Conservation (phyloP, 306 rosid genomes). For the Hippophae gyantsensis region DNA sequence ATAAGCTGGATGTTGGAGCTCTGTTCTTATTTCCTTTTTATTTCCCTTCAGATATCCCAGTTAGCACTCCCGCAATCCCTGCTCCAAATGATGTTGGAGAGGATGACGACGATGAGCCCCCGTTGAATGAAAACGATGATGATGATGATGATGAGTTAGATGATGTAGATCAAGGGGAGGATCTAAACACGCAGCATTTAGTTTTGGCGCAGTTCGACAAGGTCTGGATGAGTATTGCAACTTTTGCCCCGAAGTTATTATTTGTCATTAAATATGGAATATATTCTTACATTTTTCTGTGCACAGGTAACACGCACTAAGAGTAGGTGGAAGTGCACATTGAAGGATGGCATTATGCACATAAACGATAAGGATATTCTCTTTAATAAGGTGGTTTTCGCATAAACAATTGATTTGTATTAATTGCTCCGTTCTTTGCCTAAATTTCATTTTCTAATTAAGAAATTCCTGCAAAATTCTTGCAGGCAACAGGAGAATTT, state of each 20-base stretch:
- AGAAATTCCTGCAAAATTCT: constrained; percentile 8
- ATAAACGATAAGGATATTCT: constrained; percentile 90
- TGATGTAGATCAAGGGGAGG: constrained; percentile 86
- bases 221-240: constrained; percentile 22
- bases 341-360: constrained; percentile 97
- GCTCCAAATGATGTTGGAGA: constrained; percentile 38
- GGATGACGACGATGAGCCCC: constrained; percentile 82
- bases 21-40: constrained; percentile 4
- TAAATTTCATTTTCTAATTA: constrained; percentile 4
- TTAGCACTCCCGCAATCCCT: constrained; percentile 65
- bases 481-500: constrained; percentile 96
- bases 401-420: constrained; percentile 9
- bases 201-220: constrained; percentile 99
- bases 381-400: constrained; percentile 68
- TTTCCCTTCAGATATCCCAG: constrained; percentile 46
- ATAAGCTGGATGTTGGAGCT: constrained; percentile 6
- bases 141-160: constrained; percentile 76
- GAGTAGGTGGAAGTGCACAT: constrained; percentile 95
- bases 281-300: background rate
- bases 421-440: constrained; percentile 4
- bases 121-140: constrained; percentile 89
- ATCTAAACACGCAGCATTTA: constrained; percentile 68
- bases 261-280: background rate
- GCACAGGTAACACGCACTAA: constrained; percentile 90
- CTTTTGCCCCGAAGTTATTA: background rate